Conservation (phyloP, 1,284 basidiomycete genomes). For the Pholiota adiposa region DNA sequence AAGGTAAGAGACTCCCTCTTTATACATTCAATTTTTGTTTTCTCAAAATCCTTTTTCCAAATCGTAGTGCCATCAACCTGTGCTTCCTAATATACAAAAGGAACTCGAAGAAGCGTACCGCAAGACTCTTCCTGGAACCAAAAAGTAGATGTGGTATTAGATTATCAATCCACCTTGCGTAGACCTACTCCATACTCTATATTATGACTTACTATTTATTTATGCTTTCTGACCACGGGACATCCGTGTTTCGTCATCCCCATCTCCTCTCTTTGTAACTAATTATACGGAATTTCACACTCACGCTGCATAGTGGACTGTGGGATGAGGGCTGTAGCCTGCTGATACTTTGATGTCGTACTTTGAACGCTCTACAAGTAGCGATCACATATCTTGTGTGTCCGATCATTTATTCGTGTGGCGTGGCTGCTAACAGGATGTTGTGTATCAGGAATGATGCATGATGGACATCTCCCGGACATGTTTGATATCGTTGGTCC, state of each 20-base stretch:
- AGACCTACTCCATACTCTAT: constrained; percentile 15
- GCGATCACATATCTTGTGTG: too few species aligned
- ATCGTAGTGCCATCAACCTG: constrained; percentile 75
- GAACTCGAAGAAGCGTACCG: constrained; percentile 77
- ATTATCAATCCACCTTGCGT: constrained; percentile 10
- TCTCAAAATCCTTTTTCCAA: constrained; percentile 2
- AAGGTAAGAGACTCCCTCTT: constrained; percentile 55
- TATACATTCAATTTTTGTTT: background rate
- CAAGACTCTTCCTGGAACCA: constrained; percentile 54
- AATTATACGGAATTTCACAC: background rate
- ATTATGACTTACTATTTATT: constrained; percentile 7
- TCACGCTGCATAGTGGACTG: background rate
- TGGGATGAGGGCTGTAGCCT: background rate
- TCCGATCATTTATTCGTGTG: too few species aligned
- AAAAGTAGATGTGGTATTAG: constrained; percentile 50
- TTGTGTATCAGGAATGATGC: too few species aligned
- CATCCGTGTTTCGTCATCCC: background rate
- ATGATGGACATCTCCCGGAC: too few species aligned
- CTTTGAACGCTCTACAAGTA: too few species aligned
- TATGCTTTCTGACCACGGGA: background rate
- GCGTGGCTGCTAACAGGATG: too few species aligned
- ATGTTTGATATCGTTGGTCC: too few species aligned
- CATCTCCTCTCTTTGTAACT: constrained; percentile 4
- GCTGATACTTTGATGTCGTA: too few species aligned
- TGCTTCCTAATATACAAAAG: constrained; percentile 88